A percentile compares a stretch with the other conserved stretches of the same genome.
Evolutionary conservation across 805 yeast genomes (phyloP).

Genomic region (Candida ovalis): DNA sequence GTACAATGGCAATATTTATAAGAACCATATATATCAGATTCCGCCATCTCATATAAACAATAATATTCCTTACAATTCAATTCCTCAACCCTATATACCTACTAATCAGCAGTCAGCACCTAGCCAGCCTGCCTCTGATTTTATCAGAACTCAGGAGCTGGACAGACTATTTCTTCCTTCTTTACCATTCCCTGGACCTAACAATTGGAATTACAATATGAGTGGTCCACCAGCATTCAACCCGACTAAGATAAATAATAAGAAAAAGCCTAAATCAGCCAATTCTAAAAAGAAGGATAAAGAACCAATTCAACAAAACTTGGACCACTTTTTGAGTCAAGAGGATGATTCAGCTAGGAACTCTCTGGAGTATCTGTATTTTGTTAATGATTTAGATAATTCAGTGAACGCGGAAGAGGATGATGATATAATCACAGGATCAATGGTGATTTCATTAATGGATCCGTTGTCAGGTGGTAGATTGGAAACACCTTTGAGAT

Average conservation of each 20-base stretch:
- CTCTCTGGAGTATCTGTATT: neutral
- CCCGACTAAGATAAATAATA: neutral
- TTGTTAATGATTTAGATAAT: neutral
- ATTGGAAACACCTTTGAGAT: constrained; percentile 28
- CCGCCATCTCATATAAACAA: neutral
- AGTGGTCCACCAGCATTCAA: neutral
- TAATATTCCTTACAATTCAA: neutral
- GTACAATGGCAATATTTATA: neutral
- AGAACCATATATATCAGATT: neutral
- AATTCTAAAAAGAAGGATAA: too few species aligned
- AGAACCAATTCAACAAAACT: neutral
- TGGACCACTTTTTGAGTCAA: neutral
- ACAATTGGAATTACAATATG: neutral
- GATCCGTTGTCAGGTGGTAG: constrained; percentile 33
- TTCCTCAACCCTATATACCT: neutral
- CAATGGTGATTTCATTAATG: constrained; percentile 26
- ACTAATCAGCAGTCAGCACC: neutral
- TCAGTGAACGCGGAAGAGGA: constrained; percentile 15
- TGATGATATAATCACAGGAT: constrained; percentile 28
- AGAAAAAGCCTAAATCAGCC: neutral
- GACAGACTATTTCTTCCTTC: neutral
- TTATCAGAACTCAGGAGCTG: neutral
- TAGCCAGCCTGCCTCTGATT: neutral
- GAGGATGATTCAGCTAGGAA: neutral
- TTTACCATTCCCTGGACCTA: neutral